These are phyloP conservation scores for Suillus decipiens DNA, from an alignment of 768 basidiomycete genomes.

Conservation along the genomic window DNA sequence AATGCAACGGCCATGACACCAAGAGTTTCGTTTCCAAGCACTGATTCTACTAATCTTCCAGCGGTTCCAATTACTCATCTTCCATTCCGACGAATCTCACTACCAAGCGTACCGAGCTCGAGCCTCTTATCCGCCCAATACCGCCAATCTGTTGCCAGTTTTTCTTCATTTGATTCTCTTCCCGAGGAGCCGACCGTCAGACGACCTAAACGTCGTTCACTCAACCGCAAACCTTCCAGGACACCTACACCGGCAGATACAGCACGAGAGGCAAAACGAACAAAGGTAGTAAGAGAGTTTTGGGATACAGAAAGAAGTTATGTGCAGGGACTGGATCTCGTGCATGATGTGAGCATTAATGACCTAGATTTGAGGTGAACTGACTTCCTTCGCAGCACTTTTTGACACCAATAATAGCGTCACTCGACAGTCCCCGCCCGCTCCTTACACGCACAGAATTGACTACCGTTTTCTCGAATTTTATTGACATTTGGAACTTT, in stretches of 20 bases:
- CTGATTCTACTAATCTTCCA: conserved; percentile 25
- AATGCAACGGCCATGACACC: conserved; percentile 24
- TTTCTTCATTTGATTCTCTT: conserved; percentile 73
- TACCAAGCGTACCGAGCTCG: conserved; percentile 56
- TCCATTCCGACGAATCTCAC: conserved; percentile 64
- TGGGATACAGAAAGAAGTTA: conserved; percentile 81
- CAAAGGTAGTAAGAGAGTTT: conserved; percentile 78
- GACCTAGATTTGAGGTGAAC: conserved; percentile 8
- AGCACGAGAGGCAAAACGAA: conserved; percentile 53
- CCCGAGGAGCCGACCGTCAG: conserved; percentile 46
- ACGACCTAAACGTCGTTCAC: conserved; percentile 38
- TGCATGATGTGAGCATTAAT: conserved; percentile 64
- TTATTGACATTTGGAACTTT: conserved; percentile 90
- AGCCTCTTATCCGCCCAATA: conserved; percentile 41
- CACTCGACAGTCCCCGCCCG: conserved; percentile 67
- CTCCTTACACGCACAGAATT: conserved; percentile 70
- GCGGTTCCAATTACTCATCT: conserved; percentile 48
- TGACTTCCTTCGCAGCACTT: conserved; percentile 61
- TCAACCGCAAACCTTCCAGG: conserved; percentile 22
- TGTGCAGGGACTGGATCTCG: conserved; percentile 77
- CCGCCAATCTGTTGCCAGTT: conserved; percentile 67
- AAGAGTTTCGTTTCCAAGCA: conserved; percentile 35
- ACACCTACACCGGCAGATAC: conserved; percentile 43
- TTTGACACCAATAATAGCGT: conserved; percentile 73
- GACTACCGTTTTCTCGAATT: conserved; percentile 81